Conservation (phyloP, 495 filamentous ascomycete genomes). For the Hypoxylon trugodes region DNA sequence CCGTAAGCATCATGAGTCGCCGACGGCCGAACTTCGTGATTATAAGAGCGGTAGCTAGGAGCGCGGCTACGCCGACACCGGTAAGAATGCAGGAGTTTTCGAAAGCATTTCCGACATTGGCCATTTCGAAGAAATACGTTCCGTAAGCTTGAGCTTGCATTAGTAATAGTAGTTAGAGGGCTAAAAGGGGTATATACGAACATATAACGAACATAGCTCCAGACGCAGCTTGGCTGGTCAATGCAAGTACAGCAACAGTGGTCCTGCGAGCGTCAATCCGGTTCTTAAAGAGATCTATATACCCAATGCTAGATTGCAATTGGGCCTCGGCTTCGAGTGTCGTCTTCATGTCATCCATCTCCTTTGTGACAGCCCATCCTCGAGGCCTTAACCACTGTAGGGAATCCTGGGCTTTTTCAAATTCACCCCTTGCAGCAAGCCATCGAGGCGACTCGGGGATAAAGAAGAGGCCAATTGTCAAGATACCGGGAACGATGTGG, state of each 20-base stretch:
- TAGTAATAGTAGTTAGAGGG: constrained; percentile 1
- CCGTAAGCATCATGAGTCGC: constrained; percentile 60
- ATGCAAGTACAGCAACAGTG: constrained; percentile 56
- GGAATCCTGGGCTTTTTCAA: constrained; percentile 58
- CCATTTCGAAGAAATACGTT: constrained; percentile 73
- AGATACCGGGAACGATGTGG: constrained; percentile 63
- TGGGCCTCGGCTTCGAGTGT: constrained; percentile 60
- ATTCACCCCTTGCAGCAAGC: constrained; percentile 60
- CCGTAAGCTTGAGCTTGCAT: constrained; percentile 58
- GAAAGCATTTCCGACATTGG: constrained; percentile 65
- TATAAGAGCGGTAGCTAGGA: constrained; percentile 62
- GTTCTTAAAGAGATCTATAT: constrained; percentile 63
- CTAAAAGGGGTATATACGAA: constrained; percentile 19
- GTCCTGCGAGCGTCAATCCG: constrained; percentile 63
- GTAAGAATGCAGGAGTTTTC: constrained; percentile 65
- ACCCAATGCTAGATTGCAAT: constrained; percentile 50
- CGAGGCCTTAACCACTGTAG: constrained; percentile 57
- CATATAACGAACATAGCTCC: constrained; percentile 70
- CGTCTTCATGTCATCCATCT: constrained; percentile 62
- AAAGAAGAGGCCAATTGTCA: constrained; percentile 62
- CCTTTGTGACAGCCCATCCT: constrained; percentile 52
- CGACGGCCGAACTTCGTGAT: constrained; percentile 64
- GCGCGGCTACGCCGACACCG: constrained; percentile 63
- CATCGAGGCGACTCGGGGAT: constrained; percentile 72
- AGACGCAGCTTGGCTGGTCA: constrained; percentile 65